Percentiles rank a stretch among this genome's conserved stretches.
Evolutionary conservation across 2,329 filamentous ascomycete genomes (phyloP).

Genomic region (Botrytis tulipae): DNA sequence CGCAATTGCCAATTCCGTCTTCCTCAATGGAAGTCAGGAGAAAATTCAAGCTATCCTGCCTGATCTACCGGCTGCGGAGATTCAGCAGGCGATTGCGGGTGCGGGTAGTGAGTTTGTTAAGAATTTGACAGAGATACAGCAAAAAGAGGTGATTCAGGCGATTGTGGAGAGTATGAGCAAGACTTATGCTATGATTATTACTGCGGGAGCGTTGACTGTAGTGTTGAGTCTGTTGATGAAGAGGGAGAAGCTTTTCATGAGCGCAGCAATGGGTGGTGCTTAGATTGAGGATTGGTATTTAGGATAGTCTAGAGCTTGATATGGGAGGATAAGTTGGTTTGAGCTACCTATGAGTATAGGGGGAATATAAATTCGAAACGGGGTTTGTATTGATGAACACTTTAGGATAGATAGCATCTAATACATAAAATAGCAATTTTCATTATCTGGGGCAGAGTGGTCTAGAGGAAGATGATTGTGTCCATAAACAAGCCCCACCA

Average conservation of each 20-base stretch:
- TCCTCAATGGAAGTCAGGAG: slow-evolving; percentile 40
- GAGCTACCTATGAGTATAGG: neutral
- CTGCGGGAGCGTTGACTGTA: slow-evolving; percentile 31
- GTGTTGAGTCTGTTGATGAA: slow-evolving; percentile 34
- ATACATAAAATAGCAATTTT: neutral
- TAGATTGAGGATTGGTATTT: neutral
- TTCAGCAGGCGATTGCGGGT: slow-evolving; percentile 38
- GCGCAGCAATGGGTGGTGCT: slow-evolving; percentile 27
- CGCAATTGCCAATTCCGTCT: slow-evolving; percentile 42
- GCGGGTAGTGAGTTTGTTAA: slow-evolving; percentile 31
- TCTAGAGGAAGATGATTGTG: neutral
- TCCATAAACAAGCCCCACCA: neutral
- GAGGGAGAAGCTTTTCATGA: slow-evolving; percentile 35
- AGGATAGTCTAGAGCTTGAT: neutral
- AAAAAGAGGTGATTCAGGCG: slow-evolving; percentile 21
- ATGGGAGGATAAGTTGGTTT: neutral
- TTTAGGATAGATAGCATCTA: neutral
- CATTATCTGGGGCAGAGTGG: neutral
- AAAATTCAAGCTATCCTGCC: slow-evolving; percentile 37
- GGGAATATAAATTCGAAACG: neutral
- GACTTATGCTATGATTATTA: slow-evolving; percentile 34
- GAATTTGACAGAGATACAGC: slow-evolving; percentile 23
- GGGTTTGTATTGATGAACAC: neutral
- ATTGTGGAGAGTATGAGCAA: slow-evolving; percentile 34
- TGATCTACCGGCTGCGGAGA: slow-evolving; percentile 30